phyloP scores from a whole-genome alignment of 805 yeast species.

The Kazachstania africana region DNA sequence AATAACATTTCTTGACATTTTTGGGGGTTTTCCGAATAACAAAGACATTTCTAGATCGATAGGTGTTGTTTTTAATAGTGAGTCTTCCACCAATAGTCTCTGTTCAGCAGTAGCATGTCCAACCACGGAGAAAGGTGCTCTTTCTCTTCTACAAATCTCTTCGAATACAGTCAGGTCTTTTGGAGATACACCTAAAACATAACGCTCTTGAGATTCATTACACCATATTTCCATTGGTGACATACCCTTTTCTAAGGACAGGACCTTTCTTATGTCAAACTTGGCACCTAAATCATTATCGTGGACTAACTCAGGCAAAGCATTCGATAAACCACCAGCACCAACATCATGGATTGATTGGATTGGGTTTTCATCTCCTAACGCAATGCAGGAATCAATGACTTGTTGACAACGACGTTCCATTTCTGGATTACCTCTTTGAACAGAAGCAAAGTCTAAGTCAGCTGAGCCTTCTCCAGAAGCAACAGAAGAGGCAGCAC shows the following conservation, averaged over 20 bases:
- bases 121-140: conserved; percentile 92
- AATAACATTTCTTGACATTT: conserved; percentile 67
- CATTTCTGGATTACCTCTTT: conserved; percentile 98
- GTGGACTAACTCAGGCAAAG: conserved; percentile 93
- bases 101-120: conserved; percentile 87
- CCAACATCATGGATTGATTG: conserved; percentile 98
- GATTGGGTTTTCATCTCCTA: conserved; percentile 68
- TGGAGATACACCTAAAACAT: conserved; percentile 83
- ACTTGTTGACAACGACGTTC: conserved; percentile 99
- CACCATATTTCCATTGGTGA: conserved; percentile 99
- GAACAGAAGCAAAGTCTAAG: conserved; percentile 96
- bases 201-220: conserved; percentile 97
- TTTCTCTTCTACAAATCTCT: conserved; percentile 81
- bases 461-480: conserved; percentile 95
- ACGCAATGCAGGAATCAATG: conserved; percentile 82
- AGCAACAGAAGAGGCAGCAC: conserved; percentile 96
- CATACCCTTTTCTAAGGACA: conserved; percentile 93
- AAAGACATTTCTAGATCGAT: conserved; percentile 93
- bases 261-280: conserved; percentile 82
- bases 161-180: conserved; percentile 61
- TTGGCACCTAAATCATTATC: conserved; percentile 92
- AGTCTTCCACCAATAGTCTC: conserved; percentile 71
- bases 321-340: conserved; percentile 97
- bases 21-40: conserved; percentile 94
- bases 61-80: conserved; percentile 67